Base-by-base conservation (phyloP, 169 alveolate genomes). In the Eimeria mitis region DNA sequence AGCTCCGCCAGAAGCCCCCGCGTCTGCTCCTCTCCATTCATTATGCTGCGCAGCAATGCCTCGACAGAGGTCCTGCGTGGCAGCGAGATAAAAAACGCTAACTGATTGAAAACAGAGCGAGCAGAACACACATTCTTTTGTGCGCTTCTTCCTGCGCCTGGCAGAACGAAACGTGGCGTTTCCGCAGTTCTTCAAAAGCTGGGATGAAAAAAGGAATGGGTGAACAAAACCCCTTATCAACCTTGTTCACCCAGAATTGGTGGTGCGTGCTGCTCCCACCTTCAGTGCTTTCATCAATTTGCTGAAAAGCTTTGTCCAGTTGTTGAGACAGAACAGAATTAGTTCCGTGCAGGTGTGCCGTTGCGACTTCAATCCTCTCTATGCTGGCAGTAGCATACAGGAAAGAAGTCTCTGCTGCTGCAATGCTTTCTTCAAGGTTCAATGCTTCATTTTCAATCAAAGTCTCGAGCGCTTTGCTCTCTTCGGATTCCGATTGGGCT, bases 121-220 rank as follows among this genome's bases (percentile, higher is more conserved):
- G 49, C 54, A 44, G 59, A 37, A 28, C 91, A 37, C 79, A 85
- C 91, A 85, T 56, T 63, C 71, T 37, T 19, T 47, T 44, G 91
- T 85, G 91, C 1, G 91, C 68, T 47, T 85, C 91, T 8, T 85
- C 91, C 63, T 85, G 91, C 81, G 61, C 40, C 42, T 85, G 49
- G 91, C 91, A 85, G 49, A 85, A 85, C n/a, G 79, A 19, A 63
- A 85, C 0, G 59, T 85, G 91, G 49, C 63, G 76, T 52, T 42
- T 85, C 31, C 79, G 49, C 68, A 85, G 76, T n/a, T 61, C 91
- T 37, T 85, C 91, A 61, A 85, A 61, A 25, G 76, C 91, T 85
- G 79, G 23, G 61, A 47, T 19, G 42, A 3, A 85, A 28, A 52
- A 4, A 59, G 7, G 47, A 85, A 16, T 16, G 8, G 9, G 14